These are phyloP conservation scores for Backusella circina DNA, from an alignment of 192 early-diverging fungal species.

Conservation along the genomic window DNA sequence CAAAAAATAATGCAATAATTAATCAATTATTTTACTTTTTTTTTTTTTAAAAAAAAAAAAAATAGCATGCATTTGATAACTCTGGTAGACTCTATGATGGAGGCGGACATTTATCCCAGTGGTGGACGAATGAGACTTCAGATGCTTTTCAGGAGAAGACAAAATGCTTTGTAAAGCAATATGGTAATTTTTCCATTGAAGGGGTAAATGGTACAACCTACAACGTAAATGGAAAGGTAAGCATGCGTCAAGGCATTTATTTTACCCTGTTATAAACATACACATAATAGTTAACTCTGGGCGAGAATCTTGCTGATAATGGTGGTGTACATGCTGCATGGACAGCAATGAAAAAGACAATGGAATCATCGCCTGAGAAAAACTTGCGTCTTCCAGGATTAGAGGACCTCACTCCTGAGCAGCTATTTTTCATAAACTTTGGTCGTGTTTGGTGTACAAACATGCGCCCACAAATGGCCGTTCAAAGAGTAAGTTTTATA, in stretches of 20 bases:
- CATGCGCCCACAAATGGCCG: conserved; percentile 34
- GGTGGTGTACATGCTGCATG: conserved; percentile 53
- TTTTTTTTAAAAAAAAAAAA: conserved; percentile 1
- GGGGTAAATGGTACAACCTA: conserved; percentile 32
- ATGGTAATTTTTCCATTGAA: conserved; percentile 46
- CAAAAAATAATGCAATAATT: neutral
- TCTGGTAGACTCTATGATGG: conserved; percentile 55
- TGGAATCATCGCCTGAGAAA: conserved; percentile 13
- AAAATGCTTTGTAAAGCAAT: conserved; percentile 68
- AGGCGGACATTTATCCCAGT: conserved; percentile 41
- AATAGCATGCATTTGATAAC: conserved; percentile 64
- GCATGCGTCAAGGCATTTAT: neutral
- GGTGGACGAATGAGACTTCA: conserved; percentile 38
- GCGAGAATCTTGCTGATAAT: conserved; percentile 73
- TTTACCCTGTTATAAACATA: neutral
- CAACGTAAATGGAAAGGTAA: conserved; percentile 52
- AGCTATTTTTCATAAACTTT: conserved; percentile 66
- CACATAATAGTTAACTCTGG: conserved; percentile 39
- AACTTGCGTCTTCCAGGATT: conserved; percentile 41
- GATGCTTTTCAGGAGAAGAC: conserved; percentile 45
- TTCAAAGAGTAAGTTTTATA: neutral
- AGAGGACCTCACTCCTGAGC: conserved; percentile 44
- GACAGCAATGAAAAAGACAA: conserved; percentile 29
- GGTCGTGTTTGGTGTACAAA: conserved; percentile 62
- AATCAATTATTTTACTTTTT: neutral